Evolutionary conservation across 2,329 filamentous ascomycete genomes (phyloP).

Genomic region (Acrodontium crateriforme): DNA sequence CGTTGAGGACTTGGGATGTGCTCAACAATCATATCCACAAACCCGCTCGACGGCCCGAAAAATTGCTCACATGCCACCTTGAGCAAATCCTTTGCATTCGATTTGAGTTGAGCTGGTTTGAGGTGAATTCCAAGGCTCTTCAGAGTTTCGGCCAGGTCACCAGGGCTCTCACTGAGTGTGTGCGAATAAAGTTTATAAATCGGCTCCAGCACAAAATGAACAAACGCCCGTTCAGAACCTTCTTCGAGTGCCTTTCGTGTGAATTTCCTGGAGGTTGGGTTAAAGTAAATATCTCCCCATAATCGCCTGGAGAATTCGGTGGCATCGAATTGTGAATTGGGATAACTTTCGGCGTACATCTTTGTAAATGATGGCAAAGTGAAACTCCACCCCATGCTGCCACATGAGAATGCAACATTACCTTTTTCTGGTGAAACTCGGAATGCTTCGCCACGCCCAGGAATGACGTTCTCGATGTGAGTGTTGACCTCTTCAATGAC

Average conservation of each 20-base stretch:
- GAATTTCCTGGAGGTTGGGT: slow-evolving; percentile 78
- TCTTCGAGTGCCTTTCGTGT: slow-evolving; percentile 77
- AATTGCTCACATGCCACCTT: slow-evolving; percentile 89
- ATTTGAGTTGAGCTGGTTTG: slow-evolving; percentile 85
- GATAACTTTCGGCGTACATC: slow-evolving; percentile 86
- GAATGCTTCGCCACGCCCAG: slow-evolving; percentile 63
- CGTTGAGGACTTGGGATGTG: slow-evolving; percentile 80
- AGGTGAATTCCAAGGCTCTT: slow-evolving; percentile 66
- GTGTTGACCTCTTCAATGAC: slow-evolving; percentile 98
- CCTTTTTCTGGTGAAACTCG: slow-evolving; percentile 90
- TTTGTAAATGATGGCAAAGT: slow-evolving; percentile 86
- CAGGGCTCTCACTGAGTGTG: slow-evolving; percentile 79
- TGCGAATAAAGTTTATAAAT: slow-evolving; percentile 97
- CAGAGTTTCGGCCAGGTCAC: slow-evolving; percentile 68
- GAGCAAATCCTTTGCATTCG: slow-evolving; percentile 77
- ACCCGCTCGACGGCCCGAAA: slow-evolving; percentile 77
- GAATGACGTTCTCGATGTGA: slow-evolving; percentile 74
- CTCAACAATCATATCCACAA: slow-evolving; percentile 88
- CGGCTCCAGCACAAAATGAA: slow-evolving; percentile 88
- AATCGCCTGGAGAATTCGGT: slow-evolving; percentile 72
- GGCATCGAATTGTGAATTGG: slow-evolving; percentile 44
- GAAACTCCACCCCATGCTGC: slow-evolving; percentile 92
- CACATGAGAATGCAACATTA: slow-evolving; percentile 94
- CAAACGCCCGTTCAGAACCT: slow-evolving; percentile 69
- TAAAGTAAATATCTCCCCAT: slow-evolving; percentile 97